These are phyloP conservation scores for Ganoderma lucidum DNA, from an alignment of 1,284 basidiomycete species.

Conservation along the genomic window DNA sequence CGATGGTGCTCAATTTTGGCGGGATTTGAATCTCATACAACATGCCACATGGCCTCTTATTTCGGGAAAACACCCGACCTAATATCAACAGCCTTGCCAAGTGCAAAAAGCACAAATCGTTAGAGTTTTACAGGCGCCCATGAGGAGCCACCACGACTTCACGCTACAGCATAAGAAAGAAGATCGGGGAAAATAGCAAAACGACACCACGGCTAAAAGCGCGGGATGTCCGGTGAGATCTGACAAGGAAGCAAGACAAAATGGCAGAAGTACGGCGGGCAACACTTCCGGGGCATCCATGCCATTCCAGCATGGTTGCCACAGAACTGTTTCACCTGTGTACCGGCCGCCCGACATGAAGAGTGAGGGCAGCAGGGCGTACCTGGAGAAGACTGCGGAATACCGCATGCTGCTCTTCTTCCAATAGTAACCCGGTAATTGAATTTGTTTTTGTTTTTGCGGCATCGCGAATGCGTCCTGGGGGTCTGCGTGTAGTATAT, in stretches of 20 bases:
- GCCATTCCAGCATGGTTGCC: constrained; percentile 1
- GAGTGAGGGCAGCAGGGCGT: not conserved
- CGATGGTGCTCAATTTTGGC: not conserved
- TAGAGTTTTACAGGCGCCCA: not conserved
- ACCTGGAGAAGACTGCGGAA: not conserved
- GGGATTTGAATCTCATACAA: not conserved
- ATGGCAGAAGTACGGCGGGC: not conserved
- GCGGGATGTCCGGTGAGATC: not conserved
- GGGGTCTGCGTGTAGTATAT: not conserved
- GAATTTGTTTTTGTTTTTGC: not conserved
- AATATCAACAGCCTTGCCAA: not conserved
- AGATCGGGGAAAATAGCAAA: no score
- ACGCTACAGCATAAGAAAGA: no score
- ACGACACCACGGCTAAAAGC: not conserved
- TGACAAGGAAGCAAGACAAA: not conserved
- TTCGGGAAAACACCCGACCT: not conserved
- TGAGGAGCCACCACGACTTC: not conserved
- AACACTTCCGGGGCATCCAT: not conserved
- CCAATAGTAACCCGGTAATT: not conserved
- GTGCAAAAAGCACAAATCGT: not conserved
- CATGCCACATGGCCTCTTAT: not conserved
- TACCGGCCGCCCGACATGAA: not conserved
- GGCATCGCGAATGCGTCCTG: no score
- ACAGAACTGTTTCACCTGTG: not conserved
- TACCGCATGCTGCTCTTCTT: not conserved